A percentile compares a stretch with the other conserved stretches of the same genome.
phyloP scores from a whole-genome alignment of 1,139 yeast species.

The Petasospora fabianii region DNA sequence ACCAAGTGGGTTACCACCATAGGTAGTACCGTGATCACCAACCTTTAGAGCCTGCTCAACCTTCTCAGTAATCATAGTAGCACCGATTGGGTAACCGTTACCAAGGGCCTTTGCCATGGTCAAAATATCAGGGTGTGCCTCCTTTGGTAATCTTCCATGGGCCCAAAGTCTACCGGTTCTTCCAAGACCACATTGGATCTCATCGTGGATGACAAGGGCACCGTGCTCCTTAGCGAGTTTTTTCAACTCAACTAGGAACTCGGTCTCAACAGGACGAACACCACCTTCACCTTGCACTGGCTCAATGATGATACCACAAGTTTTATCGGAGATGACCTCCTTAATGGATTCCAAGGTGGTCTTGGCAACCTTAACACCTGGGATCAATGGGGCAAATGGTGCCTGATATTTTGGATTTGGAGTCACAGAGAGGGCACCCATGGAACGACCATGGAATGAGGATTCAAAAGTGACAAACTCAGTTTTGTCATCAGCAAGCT shows the following conservation, averaged over 20 bases:
- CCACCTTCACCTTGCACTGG: conserved; percentile 99
- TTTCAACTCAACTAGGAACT: conserved; percentile 64
- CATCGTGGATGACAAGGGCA: conserved; percentile 84
- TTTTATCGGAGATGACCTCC: conserved; percentile 57
- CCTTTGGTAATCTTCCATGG: conserved; percentile 65
- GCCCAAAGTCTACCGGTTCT: conserved; percentile 95
- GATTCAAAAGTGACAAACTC: conserved; percentile 83
- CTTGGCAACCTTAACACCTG: conserved; percentile 68
- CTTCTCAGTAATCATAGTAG: conserved; percentile 79
- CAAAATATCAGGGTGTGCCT: conserved; percentile 89
- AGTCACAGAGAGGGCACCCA: conserved; percentile 91
- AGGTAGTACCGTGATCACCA: conserved; percentile 98
- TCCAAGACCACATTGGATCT: conserved; percentile 95
- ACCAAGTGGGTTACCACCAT: conserved; percentile 95
- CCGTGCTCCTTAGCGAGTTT: conserved; percentile 65
- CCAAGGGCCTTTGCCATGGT: conserved; percentile 97
- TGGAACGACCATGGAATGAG: conserved; percentile 91
- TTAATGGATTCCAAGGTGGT: conserved; percentile 58
- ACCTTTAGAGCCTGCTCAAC: conserved; percentile 70
- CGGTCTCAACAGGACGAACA: conserved; percentile 60
- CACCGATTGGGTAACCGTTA: conserved; percentile 97
- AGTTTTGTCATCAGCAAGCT: conserved; percentile 49
- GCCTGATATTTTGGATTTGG: conserved; percentile 88
- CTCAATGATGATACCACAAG: conserved; percentile 92
- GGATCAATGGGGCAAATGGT: conserved; percentile 86